Percentiles rank a stretch among this genome's conserved stretches.
Evolutionary conservation across 2,329 filamentous ascomycete genomes (phyloP).

Genomic region (Fusarium sarcochroum): DNA sequence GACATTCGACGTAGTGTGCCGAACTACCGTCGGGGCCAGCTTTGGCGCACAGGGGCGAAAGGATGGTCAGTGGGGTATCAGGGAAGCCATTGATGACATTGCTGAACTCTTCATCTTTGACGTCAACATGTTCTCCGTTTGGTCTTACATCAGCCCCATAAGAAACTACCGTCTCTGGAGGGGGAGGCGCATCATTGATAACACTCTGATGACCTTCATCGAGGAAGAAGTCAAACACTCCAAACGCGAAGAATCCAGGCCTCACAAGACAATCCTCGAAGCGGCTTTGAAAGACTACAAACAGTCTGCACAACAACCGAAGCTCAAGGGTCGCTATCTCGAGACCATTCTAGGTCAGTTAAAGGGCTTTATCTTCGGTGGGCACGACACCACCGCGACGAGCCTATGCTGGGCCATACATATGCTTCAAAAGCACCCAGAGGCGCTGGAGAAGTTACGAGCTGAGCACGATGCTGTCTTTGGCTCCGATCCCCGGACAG

Average conservation of each 20-base stretch:
- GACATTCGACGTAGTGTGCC: constrained; percentile 6
- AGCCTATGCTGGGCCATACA: constrained; percentile 5
- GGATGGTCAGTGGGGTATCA: constrained; percentile 4
- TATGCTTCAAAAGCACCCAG: not conserved
- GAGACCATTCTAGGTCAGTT: not conserved
- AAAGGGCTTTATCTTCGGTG: constrained; percentile 1
- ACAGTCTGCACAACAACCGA: not conserved
- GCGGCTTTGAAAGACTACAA: not conserved
- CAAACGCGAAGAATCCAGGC: not conserved
- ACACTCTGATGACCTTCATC: not conserved
- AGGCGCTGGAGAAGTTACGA: not conserved
- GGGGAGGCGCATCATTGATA: not conserved
- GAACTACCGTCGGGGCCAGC: constrained; percentile 4
- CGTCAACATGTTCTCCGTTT: constrained; percentile 9
- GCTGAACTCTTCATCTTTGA: constrained; percentile 7
- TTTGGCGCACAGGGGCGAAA: constrained; percentile 5
- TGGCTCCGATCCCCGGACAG: not conserved
- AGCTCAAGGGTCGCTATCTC: not conserved
- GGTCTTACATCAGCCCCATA: constrained; percentile 6
- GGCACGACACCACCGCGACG: constrained; percentile 3
- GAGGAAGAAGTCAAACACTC: not conserved
- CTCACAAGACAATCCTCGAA: not conserved
- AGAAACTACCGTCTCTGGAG: not conserved
- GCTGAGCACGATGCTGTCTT: not conserved
- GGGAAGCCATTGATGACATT: constrained; percentile 6